Conservation (phyloP, 1,284 basidiomycete genomes). For the Coriolopsis trogii region DNA sequence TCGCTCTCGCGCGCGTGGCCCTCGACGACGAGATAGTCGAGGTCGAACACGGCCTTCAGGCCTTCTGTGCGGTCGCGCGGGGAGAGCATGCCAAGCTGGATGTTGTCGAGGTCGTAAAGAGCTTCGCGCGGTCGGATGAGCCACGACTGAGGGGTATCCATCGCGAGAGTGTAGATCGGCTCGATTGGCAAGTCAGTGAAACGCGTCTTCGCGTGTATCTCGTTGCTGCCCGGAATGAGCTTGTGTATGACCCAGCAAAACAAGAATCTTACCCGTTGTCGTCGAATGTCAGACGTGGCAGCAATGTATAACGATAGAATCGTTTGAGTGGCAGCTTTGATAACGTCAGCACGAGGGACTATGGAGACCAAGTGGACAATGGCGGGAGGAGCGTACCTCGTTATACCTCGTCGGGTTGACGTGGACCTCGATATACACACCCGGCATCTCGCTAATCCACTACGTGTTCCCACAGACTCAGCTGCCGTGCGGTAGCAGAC, state of each 20-base stretch:
- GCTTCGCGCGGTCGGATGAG: constrained; percentile 89
- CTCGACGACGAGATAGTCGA: constrained; percentile 92
- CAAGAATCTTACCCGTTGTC: constrained; percentile 59
- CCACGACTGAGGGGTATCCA: constrained; percentile 92
- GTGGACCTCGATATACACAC: constrained; percentile 72
- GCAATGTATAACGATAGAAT: constrained; percentile 88
- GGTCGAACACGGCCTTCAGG: constrained; percentile 83
- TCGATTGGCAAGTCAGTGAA: constrained; percentile 62
- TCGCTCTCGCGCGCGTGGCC: constrained; percentile 85
- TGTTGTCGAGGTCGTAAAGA: constrained; percentile 94
- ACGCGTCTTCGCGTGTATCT: constrained; percentile 50
- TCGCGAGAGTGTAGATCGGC: constrained; percentile 88
- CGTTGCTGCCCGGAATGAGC: constrained; percentile 42
- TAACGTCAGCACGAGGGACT: not conserved
- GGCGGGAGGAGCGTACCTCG: constrained; percentile 53
- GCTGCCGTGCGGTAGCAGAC: not conserved
- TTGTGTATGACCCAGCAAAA: not conserved
- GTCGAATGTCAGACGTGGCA: constrained; percentile 66
- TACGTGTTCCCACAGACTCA: no score
- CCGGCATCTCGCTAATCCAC: constrained; percentile 64
- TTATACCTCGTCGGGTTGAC: constrained; percentile 69
- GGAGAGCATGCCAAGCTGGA: constrained; percentile 76
- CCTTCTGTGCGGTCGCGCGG: constrained; percentile 53
- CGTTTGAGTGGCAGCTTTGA: constrained; percentile 86
- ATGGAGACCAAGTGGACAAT: not conserved